phyloP scores from a whole-genome alignment of 2,329 filamentous ascomycete genomes.

The Phoma sp. region DNA sequence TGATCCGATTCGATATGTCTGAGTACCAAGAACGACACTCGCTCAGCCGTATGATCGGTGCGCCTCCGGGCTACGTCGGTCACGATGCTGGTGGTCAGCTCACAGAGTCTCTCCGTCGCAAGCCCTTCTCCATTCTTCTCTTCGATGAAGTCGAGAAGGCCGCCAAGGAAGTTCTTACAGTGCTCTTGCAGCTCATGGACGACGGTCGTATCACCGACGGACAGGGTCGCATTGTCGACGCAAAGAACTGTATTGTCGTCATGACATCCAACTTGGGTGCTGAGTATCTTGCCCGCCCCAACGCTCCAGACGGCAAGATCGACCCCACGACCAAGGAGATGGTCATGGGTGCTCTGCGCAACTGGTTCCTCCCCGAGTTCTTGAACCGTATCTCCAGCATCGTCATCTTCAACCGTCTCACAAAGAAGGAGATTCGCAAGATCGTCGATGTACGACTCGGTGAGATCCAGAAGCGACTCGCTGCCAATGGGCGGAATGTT shows the following conservation, averaged over 20 bases:
- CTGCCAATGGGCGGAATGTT: constrained; percentile 84
- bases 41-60: constrained; percentile 95
- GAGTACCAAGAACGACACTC: constrained; percentile 98
- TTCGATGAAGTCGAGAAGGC: constrained; percentile 99
- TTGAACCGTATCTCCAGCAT: constrained; percentile 95
- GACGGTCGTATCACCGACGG: constrained; percentile 98
- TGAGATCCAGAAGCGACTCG: constrained; percentile 93
- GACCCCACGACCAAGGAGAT: constrained; percentile 85
- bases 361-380: constrained; percentile 98
- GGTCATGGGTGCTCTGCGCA: constrained; percentile 88
- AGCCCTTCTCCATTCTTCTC: constrained; percentile 95
- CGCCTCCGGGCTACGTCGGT: constrained; percentile 94
- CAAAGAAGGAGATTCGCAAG: constrained; percentile 85
- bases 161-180: constrained; percentile 95
- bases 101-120: constrained; percentile 90
- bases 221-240: constrained; percentile 92
- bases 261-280: constrained; percentile 98
- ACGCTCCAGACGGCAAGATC: constrained; percentile 80
- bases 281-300: constrained; percentile 85
- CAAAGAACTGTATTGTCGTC: constrained; percentile 97
- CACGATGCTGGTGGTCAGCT: constrained; percentile 96
- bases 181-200: constrained; percentile 99
- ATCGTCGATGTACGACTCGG: constrained; percentile 89
- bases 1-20: constrained; percentile 99
- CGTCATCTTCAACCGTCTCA: constrained; percentile 98